Conservation (phyloP, 2,329 filamentous ascomycete species). For the Colletotrichum godetiae region DNA sequence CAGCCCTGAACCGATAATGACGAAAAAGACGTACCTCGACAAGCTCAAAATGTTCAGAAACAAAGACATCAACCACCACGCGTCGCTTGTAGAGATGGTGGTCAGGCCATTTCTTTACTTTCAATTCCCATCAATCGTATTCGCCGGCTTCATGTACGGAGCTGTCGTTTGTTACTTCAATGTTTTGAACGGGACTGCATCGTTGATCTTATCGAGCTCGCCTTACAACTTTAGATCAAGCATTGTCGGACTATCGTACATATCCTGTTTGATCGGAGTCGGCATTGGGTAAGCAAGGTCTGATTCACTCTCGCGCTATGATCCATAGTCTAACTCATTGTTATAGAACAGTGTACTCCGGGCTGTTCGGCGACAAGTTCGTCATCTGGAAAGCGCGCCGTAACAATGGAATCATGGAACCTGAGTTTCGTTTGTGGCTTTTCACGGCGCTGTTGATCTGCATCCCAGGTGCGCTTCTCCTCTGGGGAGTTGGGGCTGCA, state of each 20-base stretch:
- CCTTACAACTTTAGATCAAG: background rate
- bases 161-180: background rate
- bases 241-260: background rate
- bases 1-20: background rate
- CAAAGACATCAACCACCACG: background rate
- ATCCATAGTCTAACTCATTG: too few species aligned
- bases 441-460: constrained; percentile 42
- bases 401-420: constrained; percentile 54
- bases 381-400: constrained; percentile 51
- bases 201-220: background rate
- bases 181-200: background rate
- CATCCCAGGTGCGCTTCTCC: constrained; percentile 53
- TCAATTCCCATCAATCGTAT: background rate
- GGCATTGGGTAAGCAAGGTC: background rate
- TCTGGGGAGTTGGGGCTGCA: constrained; percentile 51
- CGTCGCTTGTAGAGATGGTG: background rate
- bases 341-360: constrained; percentile 41
- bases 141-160: background rate
- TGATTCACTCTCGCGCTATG: background rate
- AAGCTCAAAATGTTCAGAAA: background rate
- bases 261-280: background rate
- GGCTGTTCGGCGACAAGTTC: constrained; percentile 50
- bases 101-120: background rate
- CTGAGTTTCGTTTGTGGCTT: constrained; percentile 54
- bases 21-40: background rate